These are phyloP conservation scores for Balakata baccata DNA, from an alignment of 345 rosid genomes.

Conservation along the genomic window DNA sequence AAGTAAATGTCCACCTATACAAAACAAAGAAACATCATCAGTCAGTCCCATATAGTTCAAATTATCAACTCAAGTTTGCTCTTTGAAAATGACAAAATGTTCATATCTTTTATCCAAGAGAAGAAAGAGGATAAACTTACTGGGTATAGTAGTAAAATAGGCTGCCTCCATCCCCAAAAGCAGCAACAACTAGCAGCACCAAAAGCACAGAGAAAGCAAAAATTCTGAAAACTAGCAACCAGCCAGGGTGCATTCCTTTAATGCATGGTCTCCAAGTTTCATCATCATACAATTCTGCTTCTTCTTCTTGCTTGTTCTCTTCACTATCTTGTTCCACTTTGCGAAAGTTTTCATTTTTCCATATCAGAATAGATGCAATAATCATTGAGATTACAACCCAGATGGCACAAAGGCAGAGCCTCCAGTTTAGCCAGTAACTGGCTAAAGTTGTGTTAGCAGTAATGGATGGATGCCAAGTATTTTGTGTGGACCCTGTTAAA, in stretches of 20 bases:
- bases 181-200: constrained; percentile 42
- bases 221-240: constrained; percentile 78
- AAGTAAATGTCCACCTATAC: constrained; percentile 85
- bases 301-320: constrained; percentile 40
- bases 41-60: neutral
- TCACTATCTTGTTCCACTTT: constrained; percentile 7
- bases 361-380: constrained; percentile 48
- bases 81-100: neutral
- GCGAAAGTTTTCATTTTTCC: constrained; percentile 54
- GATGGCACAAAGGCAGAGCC: constrained; percentile 65
- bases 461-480: constrained; percentile 66
- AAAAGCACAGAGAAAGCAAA: constrained; percentile 64
- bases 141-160: constrained; percentile 92
- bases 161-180: constrained; percentile 59
- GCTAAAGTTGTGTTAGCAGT: constrained; percentile 54
- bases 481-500: constrained; percentile 35
- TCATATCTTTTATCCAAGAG: neutral
- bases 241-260: constrained; percentile 78
- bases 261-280: constrained; percentile 88
- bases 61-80: too few relatives aligned
- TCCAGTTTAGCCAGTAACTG: constrained; percentile 91
- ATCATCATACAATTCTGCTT: constrained; percentile 52
- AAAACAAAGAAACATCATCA: constrained; percentile 23
- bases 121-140: constrained; percentile 44
- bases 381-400: constrained; percentile 44